Conservation (phyloP, 495 filamentous ascomycete species). For the Viridothelium virens region DNA sequence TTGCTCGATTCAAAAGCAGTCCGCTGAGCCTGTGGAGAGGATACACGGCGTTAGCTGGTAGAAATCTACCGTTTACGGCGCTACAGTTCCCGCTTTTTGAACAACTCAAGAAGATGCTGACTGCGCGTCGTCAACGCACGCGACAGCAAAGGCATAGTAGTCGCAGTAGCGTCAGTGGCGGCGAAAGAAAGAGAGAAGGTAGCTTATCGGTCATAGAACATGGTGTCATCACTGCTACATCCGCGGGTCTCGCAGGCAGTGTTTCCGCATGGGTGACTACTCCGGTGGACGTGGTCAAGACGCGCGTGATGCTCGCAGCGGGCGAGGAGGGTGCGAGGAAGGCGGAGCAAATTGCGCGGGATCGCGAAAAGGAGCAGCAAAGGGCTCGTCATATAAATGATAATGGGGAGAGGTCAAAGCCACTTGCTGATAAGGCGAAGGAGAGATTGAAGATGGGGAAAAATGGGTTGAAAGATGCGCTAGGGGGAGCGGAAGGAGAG, state of each 20-base stretch:
- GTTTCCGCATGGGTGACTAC: conserved; percentile 67
- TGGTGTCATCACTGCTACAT: conserved; percentile 58
- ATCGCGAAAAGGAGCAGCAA: conserved; percentile 4
- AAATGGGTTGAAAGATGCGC: conserved; percentile 19
- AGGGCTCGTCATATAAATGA: not conserved
- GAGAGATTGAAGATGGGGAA: conserved; percentile 26
- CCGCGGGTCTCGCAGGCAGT: conserved; percentile 61
- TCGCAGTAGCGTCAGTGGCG: not conserved
- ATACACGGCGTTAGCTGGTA: conserved; percentile 66
- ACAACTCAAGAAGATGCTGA: conserved; percentile 43
- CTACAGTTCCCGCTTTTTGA: conserved; percentile 87
- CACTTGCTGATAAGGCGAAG: conserved; percentile 15
- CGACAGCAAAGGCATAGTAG: not conserved
- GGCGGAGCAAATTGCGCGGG: conserved; percentile 22
- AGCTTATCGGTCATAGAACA: conserved; percentile 48
- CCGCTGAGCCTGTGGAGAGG: conserved; percentile 65
- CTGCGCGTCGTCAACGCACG: not conserved
- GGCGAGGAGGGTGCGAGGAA: conserved; percentile 39
- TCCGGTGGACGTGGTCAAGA: conserved; percentile 79
- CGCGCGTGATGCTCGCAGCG: conserved; percentile 54
- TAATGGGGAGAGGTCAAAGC: conserved; percentile 18
- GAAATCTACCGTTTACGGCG: conserved; percentile 81
- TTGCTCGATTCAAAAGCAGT: conserved; percentile 46
- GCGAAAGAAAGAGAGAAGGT: not conserved
- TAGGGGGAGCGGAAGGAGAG: conserved; percentile 2